Base-by-base conservation (phyloP, 139 green algal genomes). In the Chlamydomonas sp. region DNA sequence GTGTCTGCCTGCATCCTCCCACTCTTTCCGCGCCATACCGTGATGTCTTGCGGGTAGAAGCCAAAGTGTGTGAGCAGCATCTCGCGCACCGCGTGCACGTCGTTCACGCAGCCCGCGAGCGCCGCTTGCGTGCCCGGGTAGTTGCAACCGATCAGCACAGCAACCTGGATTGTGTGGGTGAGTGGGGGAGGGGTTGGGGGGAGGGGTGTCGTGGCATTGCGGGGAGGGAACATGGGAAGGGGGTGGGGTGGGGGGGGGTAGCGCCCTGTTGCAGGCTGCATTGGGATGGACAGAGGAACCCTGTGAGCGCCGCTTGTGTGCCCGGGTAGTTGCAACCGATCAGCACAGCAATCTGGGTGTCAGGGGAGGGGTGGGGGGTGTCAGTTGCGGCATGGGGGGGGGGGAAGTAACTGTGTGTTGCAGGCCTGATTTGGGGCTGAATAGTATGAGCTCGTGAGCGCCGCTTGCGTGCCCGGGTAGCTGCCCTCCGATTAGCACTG, bases 101-200 rank as follows among this genome's bases (percentile, higher is more conserved):
- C 86, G 50, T 92, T 92, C 16, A 91, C 76, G 72, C 86, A 92
- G 4, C 86, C 86, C 1, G 70, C 63, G 22, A 92, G 74, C 33
- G 70, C 70, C 0, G 82, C 80, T 28, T 86, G 64, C 5, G 73
- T 85, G 43, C 82, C 79, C 5, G 80, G 78, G 49, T 89, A 89
- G 47, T 89, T 89, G 73, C 83, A 89, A 2, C 83, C 83, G 10
- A 78, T 54, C 1, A 89, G 70, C 0, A 89, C 58, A 34, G 81
- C 83, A 4, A 73, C 68, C 60, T 83, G 85, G 0, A 57, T 50
- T n/a, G n/a, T n/a, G n/a, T n/a, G n/a, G n/a, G n/a, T n/a, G n/a
- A n/a, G n/a, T n/a, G n/a, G n/a, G n/a, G n/a, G n/a, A n/a, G n/a
- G n/a, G n/a, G n/a, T n/a, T n/a, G n/a, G n/a, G n/a, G n/a, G n/a